Evolutionary conservation across 805 yeast genomes (phyloP).

Genomic region (Candida qinlingensis): DNA sequence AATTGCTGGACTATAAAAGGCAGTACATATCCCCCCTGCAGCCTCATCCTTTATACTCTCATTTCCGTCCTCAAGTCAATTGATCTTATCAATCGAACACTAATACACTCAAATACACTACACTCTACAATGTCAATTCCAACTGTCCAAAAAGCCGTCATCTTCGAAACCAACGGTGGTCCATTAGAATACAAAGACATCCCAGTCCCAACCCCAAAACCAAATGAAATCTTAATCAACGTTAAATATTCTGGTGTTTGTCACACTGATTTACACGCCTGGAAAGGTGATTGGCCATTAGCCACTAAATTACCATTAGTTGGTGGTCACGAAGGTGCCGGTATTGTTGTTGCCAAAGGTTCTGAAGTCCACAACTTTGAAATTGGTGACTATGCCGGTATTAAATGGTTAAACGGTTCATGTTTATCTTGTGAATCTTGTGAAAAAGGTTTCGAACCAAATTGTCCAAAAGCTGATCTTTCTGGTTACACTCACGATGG

Average conservation of each 20-base stretch:
- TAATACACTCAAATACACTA: background rate
- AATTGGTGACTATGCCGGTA: conserved; percentile 62
- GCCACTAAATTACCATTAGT: conserved; percentile 54
- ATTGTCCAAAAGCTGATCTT: conserved; percentile 65
- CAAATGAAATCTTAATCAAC: conserved; percentile 51
- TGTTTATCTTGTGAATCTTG: conserved; percentile 63
- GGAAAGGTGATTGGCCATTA: conserved; percentile 55
- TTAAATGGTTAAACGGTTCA: conserved; percentile 66
- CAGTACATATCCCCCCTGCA: no score
- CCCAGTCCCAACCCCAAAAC: conserved; percentile 50
- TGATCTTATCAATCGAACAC: background rate
- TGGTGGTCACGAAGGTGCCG: conserved; percentile 75
- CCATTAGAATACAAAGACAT: conserved; percentile 43
- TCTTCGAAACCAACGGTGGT: conserved; percentile 47
- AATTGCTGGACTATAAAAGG: no score
- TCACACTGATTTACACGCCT: conserved; percentile 64
- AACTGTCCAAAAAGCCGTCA: conserved; percentile 44
- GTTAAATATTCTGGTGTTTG: conserved; percentile 62
- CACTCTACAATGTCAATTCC: conserved; percentile 26
- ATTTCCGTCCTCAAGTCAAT: background rate
- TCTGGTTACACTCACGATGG: conserved; percentile 62
- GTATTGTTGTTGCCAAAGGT: conserved; percentile 62
- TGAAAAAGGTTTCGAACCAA: conserved; percentile 51
- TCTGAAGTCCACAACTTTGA: conserved; percentile 53
- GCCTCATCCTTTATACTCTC: background rate